Evolutionary conservation across 495 filamentous ascomycete species (phyloP).

Genomic region (Neurospora sp.): DNA sequence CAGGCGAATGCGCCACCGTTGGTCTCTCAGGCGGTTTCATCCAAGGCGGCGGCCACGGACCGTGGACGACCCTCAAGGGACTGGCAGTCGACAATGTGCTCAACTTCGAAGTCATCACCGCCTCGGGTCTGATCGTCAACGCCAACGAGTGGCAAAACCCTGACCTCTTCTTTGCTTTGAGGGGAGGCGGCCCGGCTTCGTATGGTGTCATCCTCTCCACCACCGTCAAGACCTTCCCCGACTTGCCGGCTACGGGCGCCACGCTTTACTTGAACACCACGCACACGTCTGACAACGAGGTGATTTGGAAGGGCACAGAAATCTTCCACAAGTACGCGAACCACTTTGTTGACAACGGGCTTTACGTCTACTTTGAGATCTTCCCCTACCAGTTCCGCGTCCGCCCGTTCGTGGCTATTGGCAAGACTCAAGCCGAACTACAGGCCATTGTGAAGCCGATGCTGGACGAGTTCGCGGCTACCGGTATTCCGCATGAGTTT

Average conservation of each 20-base stretch:
- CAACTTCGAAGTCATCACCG: constrained; percentile 43
- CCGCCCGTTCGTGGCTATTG: constrained; percentile 27
- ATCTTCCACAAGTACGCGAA: constrained; percentile 37
- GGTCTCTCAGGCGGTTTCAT: constrained; percentile 41
- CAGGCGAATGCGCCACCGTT: constrained; percentile 39
- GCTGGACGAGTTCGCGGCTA: constrained; percentile 23
- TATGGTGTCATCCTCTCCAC: constrained; percentile 46
- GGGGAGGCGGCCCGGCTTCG: constrained; percentile 42
- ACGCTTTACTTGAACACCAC: constrained; percentile 22
- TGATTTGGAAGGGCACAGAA: constrained; percentile 35
- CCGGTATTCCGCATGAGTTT: constrained; percentile 13
- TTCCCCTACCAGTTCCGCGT: constrained; percentile 12
- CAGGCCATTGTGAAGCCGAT: constrained; percentile 25
- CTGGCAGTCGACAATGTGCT: constrained; percentile 47
- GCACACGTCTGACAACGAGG: constrained; percentile 16
- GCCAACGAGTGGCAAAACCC: constrained; percentile 37
- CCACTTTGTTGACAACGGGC: constrained; percentile 32
- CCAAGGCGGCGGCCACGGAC: constrained; percentile 55
- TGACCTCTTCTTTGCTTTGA: constrained; percentile 51
- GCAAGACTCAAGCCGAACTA: constrained; percentile 21
- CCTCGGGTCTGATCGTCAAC: constrained; percentile 40
- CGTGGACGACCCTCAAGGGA: constrained; percentile 46
- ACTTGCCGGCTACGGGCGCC: constrained; percentile 19
- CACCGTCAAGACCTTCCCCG: constrained; percentile 36
- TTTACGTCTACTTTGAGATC: constrained; percentile 33